Evolutionary conservation across 192 early-diverging fungal species (phyloP).

Genomic region (Neocallimastix lanati): DNA sequence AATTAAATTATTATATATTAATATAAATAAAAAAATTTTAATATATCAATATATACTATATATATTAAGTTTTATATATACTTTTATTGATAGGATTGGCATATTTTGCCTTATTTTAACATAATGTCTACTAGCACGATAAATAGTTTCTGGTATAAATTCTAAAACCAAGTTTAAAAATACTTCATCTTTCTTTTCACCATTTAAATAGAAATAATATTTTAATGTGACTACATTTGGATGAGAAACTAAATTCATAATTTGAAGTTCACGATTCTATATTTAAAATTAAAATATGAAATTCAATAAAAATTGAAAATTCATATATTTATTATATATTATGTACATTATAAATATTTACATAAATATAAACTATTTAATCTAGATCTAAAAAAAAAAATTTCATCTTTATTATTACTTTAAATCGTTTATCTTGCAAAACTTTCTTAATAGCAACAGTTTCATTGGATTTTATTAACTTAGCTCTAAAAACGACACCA

Average conservation of each 20-base stretch:
- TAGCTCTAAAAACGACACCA: constrained; percentile 93
- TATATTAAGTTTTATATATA: no score
- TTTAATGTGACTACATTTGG: constrained; percentile 80
- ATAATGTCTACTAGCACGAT: constrained; percentile 77
- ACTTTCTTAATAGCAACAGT: constrained; percentile 96
- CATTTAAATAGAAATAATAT: constrained; percentile 88
- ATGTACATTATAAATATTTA: no score
- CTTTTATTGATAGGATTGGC: constrained; percentile 83
- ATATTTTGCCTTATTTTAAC: constrained; percentile 82
- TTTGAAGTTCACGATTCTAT: constrained; percentile 80
- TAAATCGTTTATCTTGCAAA: constrained; percentile 94
- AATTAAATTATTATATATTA: no score
- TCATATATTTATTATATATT: no score
- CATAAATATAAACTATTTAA: no score
- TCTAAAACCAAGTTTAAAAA: constrained; percentile 92
- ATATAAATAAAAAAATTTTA: no score
- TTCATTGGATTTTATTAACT: constrained; percentile 58
- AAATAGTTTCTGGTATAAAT: constrained; percentile 91
- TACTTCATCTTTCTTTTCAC: constrained; percentile 86
- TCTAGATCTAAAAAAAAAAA: no score
- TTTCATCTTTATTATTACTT: constrained; percentile 44
- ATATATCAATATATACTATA: no score
- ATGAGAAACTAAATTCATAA: constrained; percentile 81
- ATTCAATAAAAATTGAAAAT: no score
- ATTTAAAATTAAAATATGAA: not conserved